Base-by-base conservation (phyloP, 768 basidiomycete species). In the Boletus vinaceobasis region DNA sequence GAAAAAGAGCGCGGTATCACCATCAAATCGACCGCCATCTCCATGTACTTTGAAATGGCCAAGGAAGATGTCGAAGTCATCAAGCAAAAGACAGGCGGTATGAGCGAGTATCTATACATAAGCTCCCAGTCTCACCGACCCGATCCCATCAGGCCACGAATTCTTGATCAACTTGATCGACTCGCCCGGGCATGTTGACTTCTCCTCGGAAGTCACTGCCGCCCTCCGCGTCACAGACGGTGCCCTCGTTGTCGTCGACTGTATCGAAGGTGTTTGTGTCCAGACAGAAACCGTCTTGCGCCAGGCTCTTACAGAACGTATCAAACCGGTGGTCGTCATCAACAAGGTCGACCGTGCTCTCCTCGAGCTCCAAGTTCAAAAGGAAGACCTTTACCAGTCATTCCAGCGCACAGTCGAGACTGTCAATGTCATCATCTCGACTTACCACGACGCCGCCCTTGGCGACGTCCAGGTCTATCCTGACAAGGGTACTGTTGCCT, bases 151-250 rank as follows among this genome's bases (percentile, higher is more conserved):
- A 87, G 93, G 94, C 61, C 81, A 85, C 71, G 93, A 98, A 74
- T 99, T 99, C 84, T 84, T 99, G 83, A 98, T 99, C 82, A 99
- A 99, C 79, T 78, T 99, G 78, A 98, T 99, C 79, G 97, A 99
- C 74, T 98, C 95, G 8, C 97, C 97, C 50, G 97, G 97, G 67
- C 97, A 99, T 85, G 97, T 99, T 75, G 97, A 99, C 75, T 99
- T 99, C 82, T 99, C 97, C 33, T 98, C 97, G 49, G 97, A 99
- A 77, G 97, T 99, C 66, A 99, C 97, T 3, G 97, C 97, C 58
- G 97, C 97, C 61, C 93, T 99, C 71, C 97, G 97, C 79, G 97
- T 99, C 68, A 99, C 97, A 60, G 97, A 99, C 62, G 97, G 96
- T 80, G 97, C 97, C 56, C 89, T 99, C 64, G 97, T 99, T 67